phyloP scores from a whole-genome alignment of 1,284 basidiomycete genomes.

The Sporisorium iseilematis-ciliati region DNA sequence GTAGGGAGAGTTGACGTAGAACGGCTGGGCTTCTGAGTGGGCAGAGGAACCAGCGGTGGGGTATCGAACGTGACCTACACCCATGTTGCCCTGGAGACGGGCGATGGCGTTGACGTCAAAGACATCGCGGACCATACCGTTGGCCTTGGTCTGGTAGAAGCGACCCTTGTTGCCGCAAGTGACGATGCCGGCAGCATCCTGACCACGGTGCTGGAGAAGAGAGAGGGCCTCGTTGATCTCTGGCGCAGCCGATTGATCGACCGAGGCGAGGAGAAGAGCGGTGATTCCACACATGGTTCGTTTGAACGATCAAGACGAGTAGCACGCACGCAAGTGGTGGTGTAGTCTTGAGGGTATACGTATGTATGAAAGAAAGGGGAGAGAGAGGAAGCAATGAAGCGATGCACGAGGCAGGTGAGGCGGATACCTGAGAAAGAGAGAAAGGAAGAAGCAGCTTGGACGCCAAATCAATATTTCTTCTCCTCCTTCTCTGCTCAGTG shows the following conservation, averaged over 20 bases:
- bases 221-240: constrained; percentile 70
- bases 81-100: constrained; percentile 91
- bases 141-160: constrained; percentile 99
- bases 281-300: constrained; percentile 69
- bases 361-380: neutral
- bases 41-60: constrained; percentile 97
- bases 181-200: constrained; percentile 98
- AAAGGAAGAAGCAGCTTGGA: constrained; percentile 19
- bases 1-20: constrained; percentile 99
- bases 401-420: constrained; percentile 31
- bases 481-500: neutral
- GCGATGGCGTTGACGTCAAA: constrained; percentile 86
- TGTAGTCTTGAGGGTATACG: neutral
- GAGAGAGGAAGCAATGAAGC: constrained; percentile 10
- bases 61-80: constrained; percentile 87
- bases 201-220: constrained; percentile 74
- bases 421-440: constrained; percentile 40
- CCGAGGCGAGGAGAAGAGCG: constrained; percentile 63
- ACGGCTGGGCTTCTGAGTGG: constrained; percentile 97
- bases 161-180: constrained; percentile 95
- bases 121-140: constrained; percentile 99
- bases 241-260: constrained; percentile 55
- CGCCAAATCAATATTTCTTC: neutral
- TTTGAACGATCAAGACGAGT: neutral
- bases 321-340: neutral